A percentile compares a stretch with the other conserved stretches of the same genome.
Evolutionary conservation across 2,329 filamentous ascomycete genomes (phyloP).

Genomic region (Tolypocladium paradoxum): DNA sequence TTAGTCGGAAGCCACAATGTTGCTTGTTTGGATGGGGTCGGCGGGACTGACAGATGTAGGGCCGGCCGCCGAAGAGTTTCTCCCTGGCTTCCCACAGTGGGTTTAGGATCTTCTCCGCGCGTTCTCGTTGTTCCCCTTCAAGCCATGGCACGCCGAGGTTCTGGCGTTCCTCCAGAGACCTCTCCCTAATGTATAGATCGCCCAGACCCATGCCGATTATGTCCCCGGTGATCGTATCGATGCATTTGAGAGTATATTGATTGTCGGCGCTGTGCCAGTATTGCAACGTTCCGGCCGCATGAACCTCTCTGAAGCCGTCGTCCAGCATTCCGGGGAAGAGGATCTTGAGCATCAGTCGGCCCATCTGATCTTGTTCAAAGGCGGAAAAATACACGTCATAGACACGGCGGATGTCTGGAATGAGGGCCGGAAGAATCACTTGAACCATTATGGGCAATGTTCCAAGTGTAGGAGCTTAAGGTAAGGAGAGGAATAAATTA

Average conservation of each 20-base stretch:
- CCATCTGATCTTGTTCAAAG: slow-evolving; percentile 27
- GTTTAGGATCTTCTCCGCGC: slow-evolving; percentile 30
- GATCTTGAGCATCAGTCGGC: slow-evolving; percentile 28
- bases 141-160: slow-evolving; percentile 35
- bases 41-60: slow-evolving; percentile 28
- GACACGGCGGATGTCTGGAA: slow-evolving; percentile 32
- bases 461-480: background rate
- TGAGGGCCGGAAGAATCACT: slow-evolving; percentile 31
- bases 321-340: slow-evolving; percentile 26
- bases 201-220: slow-evolving; percentile 36
- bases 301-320: slow-evolving; percentile 29
- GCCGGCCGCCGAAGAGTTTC: slow-evolving; percentile 26
- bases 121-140: slow-evolving; percentile 28
- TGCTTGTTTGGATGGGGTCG: background rate
- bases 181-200: slow-evolving; percentile 28
- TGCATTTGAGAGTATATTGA: slow-evolving; percentile 36
- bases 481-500: background rate
- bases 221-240: slow-evolving; percentile 30
- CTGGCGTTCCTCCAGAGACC: slow-evolving; percentile 28
- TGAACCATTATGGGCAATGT: slow-evolving; percentile 20
- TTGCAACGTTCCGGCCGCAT: slow-evolving; percentile 27
- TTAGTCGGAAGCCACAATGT: background rate
- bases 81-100: slow-evolving; percentile 30
- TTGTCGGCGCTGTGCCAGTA: slow-evolving; percentile 26
- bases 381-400: slow-evolving; percentile 37